Evolutionary conservation across 208 protist genomes (phyloP).

Genomic region (Wallacemonas sp.): DNA sequence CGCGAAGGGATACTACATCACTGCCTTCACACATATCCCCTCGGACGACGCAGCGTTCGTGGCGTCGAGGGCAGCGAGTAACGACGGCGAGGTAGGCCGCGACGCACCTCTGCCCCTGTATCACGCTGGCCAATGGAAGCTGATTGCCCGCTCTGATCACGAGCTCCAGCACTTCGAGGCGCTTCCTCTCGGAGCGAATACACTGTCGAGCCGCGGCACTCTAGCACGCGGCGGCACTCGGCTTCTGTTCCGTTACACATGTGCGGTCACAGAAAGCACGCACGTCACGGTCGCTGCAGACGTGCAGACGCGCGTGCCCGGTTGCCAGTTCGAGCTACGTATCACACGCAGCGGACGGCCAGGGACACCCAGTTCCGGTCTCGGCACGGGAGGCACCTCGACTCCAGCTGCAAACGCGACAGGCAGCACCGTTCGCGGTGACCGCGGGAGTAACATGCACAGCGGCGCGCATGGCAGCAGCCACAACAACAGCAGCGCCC

Average conservation of each 20-base stretch:
- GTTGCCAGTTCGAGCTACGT: constrained; percentile 53
- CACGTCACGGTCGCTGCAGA: constrained; percentile 53
- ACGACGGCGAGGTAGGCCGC: neutral
- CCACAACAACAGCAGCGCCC: neutral
- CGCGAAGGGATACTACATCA: constrained; percentile 75
- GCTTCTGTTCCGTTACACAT: constrained; percentile 63
- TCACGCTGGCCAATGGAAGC: constrained; percentile 51
- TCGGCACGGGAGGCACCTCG: no score
- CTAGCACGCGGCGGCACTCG: constrained; percentile 50
- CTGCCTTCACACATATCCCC: constrained; percentile 61
- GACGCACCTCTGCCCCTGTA: constrained; percentile 22
- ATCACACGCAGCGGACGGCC: constrained; percentile 20
- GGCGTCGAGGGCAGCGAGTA: neutral
- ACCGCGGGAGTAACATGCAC: neutral
- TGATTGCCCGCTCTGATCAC: constrained; percentile 52
- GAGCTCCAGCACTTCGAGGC: constrained; percentile 52
- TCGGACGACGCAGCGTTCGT: constrained; percentile 2
- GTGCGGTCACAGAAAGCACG: constrained; percentile 50
- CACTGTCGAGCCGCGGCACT: constrained; percentile 40
- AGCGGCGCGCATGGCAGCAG: neutral
- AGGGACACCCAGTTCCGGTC: neutral
- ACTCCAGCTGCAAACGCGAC: neutral
- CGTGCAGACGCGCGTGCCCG: constrained; percentile 28
- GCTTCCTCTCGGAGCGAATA: constrained; percentile 36
- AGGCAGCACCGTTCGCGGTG: neutral